These are phyloP conservation scores for Allomyces macrogynus DNA, from an alignment of 192 early-diverging fungal genomes.

Conservation along the genomic window DNA sequence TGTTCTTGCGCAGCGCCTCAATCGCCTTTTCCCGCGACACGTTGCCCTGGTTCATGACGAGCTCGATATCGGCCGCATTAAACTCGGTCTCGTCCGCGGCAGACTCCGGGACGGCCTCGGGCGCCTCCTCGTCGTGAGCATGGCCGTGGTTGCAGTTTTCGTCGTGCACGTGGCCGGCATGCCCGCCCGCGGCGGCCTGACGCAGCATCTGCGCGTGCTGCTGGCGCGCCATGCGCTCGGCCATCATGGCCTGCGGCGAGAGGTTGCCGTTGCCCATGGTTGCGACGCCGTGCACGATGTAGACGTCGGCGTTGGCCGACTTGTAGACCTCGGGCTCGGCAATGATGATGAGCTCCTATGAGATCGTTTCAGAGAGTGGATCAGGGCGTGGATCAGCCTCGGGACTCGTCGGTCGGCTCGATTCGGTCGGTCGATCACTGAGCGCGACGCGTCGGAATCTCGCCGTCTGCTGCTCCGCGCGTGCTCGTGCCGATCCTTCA, in stretches of 20 bases:
- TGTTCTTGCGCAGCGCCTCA: constrained; percentile 68
- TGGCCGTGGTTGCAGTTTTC: too few species aligned
- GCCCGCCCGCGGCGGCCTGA: constrained; percentile 16
- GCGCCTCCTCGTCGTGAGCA: constrained; percentile 47
- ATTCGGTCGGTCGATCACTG: too few species aligned
- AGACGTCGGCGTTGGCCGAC: constrained; percentile 66
- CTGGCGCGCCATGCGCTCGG: constrained; percentile 37
- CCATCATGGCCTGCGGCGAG: constrained; percentile 47
- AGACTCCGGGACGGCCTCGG: constrained; percentile 26
- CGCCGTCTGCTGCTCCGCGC: too few species aligned
- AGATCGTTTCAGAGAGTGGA: too few species aligned
- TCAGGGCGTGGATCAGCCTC: too few species aligned
- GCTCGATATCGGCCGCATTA: constrained; percentile 78
- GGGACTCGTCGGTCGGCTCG: too few species aligned
- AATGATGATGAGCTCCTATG: constrained; percentile 61
- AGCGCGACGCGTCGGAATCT: too few species aligned
- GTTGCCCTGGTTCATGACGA: constrained; percentile 81
- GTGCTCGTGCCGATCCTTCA: too few species aligned
- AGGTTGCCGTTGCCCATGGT: constrained; percentile 64
- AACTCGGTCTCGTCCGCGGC: constrained; percentile 50
- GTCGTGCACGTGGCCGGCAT: constrained; percentile 11
- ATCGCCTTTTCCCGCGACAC: constrained; percentile 72
- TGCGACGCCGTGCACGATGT: constrained; percentile 93
- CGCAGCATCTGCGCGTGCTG: constrained; percentile 16
- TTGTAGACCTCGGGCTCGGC: constrained; percentile 84